Base-by-base conservation (phyloP, 257 asterid genomes). In the Gynochthodes officinalis region DNA sequence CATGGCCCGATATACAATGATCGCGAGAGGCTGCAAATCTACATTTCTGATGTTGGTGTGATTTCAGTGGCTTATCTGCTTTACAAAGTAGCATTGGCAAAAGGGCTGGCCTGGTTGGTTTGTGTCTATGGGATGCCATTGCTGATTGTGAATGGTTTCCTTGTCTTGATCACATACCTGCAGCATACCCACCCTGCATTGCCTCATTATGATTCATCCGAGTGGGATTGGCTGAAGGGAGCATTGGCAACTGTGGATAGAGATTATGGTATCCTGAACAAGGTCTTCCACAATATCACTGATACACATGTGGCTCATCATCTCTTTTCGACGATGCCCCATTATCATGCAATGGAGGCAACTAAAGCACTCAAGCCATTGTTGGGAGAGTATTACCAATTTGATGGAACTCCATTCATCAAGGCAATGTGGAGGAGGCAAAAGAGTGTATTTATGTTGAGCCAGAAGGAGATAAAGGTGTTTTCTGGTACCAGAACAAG, bases 181-280 rank as follows among this genome's bases (percentile, higher is more conserved):
- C 95, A 88, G 79, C 95, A 88, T 84, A 86, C 95, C 16, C 91
- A 88, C 69, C 88, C 91, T 0, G 58, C 91, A 15, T 66, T 89
- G 80, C 92, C 95, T 4, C 90, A 85, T 69, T 89, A 86, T 21
- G 89, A 89, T 43, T 80, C 92, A 2, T 75, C 88, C 4, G 91
- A 89, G 64, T 86, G 94, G 91, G 91, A 86, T 53, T 88, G 94
- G 94, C 82, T 88, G 48, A 82, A 91, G 79, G 88, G 93, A 49
- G 90, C 95, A n/a, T 73, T 89, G 82, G 89, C 95, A 2, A 86
- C 92, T 10, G 80, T 82, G 4, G 95, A 89, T 44, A 67, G 95
- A 75, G 90, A 89, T 73, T 89, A 85, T 16, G 89, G 95, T 0
- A 70, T 84, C 39, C 77, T 89, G 55, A 89, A 85, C 73, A 85